Evolutionary conservation across 495 filamentous ascomycete species (phyloP), one percentile per base, ranked within the genome.

Genomic region (Aspergillus conjunctus): DNA sequence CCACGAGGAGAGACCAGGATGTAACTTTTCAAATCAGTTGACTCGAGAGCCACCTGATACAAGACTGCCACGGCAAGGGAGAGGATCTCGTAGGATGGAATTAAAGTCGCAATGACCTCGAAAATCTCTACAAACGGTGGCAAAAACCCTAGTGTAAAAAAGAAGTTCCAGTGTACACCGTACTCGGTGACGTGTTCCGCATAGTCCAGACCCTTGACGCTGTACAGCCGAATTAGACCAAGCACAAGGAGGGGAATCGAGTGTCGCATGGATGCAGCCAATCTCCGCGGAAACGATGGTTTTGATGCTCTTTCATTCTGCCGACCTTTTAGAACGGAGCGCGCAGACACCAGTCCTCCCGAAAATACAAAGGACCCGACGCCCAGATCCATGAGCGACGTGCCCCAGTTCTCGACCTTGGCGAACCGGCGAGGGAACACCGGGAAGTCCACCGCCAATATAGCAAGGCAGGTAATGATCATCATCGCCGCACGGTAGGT

Each of bases 91-190:
- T 90, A 93, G 1, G 88, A 93, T 1, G 87, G 90, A 31, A 92
- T 77, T 61, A 83, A 51, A 4, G 69, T 67, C 34, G 74, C 75
- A 49, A 79, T 54, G 0, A 87, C 84, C 61, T 93, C 89, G 54
- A 94, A 91, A 0, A 96, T 70, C n/a, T 93, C 93, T 53, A 96
- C 85, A 64, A 94, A 94, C 4, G 92, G 92, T 2, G 93, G 91
- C 33, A 99, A 74, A 26, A 97, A 84, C 4, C 87, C 93, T 11
- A 99, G 77, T 0, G 94, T 99, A 74, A 99, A 98, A 79, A 99
- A 99, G 73, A 99, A 99, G 73, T 99, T 99, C 94, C 94, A 99
- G 72, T 99, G 94, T 11, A 98, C 91, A 32, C 94, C 94, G 66
- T 99, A 99, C 66, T 99, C 94, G 1, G 91, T 93, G 37, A 98